Conservation (phyloP, 140 eudicot species). For the Senecio squalidus region DNA sequence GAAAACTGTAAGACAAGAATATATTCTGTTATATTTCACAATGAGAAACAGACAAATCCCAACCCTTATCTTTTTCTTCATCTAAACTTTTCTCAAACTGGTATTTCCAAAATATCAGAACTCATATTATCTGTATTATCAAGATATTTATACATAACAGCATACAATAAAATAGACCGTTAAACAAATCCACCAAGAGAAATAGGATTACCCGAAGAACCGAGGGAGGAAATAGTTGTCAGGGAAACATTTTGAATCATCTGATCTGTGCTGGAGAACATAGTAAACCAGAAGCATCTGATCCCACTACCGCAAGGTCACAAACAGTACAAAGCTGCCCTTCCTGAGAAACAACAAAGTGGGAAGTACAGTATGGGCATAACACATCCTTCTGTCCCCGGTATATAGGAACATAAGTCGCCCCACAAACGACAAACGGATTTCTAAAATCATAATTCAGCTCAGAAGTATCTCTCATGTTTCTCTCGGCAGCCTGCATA, state of each 20-base stretch:
- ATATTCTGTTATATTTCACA: no score
- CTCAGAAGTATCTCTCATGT: conserved; percentile 53
- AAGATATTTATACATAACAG: no score
- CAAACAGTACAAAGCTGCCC: conserved; percentile 85
- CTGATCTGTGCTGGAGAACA: conserved; percentile 76
- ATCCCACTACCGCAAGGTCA: conserved; percentile 69
- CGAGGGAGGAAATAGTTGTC: conserved; percentile 2
- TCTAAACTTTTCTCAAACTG: no score
- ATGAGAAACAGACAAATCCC: no score
- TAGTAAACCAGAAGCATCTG: conserved; percentile 83
- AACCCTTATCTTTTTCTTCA: no score
- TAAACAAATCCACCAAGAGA: conserved; percentile 9
- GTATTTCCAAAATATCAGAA: background rate
- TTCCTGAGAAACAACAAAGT: conserved; percentile 66
- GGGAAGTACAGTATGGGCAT: conserved; percentile 71
- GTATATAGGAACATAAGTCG: conserved; percentile 73
- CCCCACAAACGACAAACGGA: conserved; percentile 83
- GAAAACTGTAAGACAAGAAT: no score
- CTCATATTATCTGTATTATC: background rate
- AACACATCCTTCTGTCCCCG: conserved; percentile 67
- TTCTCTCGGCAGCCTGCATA: conserved; percentile 70
- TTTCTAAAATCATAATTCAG: conserved; percentile 69
- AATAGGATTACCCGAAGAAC: conserved; percentile 27
- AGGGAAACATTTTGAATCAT: conserved; percentile 28
- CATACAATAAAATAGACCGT: no score